Conservation (phyloP, 352 stramenopile genomes). For the Pythium phragmitis region DNA sequence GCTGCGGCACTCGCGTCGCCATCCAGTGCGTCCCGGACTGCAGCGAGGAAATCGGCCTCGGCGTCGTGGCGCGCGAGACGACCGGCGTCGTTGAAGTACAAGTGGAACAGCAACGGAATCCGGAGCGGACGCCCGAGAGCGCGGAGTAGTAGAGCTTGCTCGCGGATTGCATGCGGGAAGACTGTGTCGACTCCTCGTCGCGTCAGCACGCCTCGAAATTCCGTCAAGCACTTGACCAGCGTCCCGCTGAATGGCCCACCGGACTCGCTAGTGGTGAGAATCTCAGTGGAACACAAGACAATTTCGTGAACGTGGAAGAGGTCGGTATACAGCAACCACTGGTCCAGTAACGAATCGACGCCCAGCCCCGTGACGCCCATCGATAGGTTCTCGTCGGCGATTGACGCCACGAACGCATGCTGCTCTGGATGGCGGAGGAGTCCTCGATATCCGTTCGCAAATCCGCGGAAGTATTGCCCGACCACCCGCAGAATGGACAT, state of each 20-base stretch:
- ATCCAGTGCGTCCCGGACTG: constrained; percentile 28
- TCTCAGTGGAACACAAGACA: constrained; percentile 18
- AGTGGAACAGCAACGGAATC: constrained; percentile 31
- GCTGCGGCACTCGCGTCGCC: constrained; percentile 11
- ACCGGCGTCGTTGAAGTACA: constrained; percentile 30
- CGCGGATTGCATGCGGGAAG: constrained; percentile 13
- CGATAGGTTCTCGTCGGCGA: constrained; percentile 5
- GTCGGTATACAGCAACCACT: constrained; percentile 48
- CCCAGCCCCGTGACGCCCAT: constrained; percentile 17
- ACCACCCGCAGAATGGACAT: neutral
- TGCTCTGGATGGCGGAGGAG: neutral
- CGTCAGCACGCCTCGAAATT: constrained; percentile 16
- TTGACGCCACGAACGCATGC: constrained; percentile 10
- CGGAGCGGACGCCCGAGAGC: constrained; percentile 12
- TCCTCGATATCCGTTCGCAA: constrained; percentile 1
- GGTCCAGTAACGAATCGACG: constrained; percentile 34
- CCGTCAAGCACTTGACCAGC: constrained; percentile 9
- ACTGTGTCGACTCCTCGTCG: constrained; percentile 12
- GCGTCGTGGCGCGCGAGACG: constrained; percentile 36
- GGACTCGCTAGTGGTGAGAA: neutral
- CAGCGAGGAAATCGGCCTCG: constrained; percentile 38
- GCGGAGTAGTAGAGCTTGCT: constrained; percentile 7
- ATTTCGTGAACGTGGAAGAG: constrained; percentile 32
- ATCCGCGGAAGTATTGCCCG: constrained; percentile 8
- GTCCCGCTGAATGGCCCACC: neutral